Evolutionary conservation across 2,329 filamentous ascomycete genomes (phyloP).

Genomic region (Pseudonectria foliicola): DNA sequence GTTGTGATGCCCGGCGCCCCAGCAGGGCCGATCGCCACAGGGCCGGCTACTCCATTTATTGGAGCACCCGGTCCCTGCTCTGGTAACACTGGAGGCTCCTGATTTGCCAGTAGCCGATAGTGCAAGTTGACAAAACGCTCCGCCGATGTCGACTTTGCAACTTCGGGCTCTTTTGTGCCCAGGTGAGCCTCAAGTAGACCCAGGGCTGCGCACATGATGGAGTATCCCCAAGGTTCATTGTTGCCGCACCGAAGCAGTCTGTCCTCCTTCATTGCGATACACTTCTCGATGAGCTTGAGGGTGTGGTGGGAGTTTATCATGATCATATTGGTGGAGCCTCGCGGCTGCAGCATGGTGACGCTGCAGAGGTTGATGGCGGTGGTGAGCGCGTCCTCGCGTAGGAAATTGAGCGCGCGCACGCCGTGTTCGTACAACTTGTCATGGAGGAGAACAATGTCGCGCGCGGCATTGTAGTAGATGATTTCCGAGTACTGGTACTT

Average conservation of each 20-base stretch:
- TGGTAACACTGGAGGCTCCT: slow-evolving; percentile 37
- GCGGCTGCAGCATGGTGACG: slow-evolving; percentile 53
- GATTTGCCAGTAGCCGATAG: slow-evolving; percentile 48
- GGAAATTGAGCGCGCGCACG: slow-evolving; percentile 51
- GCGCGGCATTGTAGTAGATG: slow-evolving; percentile 55
- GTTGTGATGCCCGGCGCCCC: slow-evolving; percentile 24
- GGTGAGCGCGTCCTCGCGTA: slow-evolving; percentile 53
- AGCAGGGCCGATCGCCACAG: slow-evolving; percentile 6
- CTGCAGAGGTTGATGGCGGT: slow-evolving; percentile 55
- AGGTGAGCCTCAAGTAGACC: slow-evolving; percentile 54
- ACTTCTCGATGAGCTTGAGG: slow-evolving; percentile 54
- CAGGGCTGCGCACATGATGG: slow-evolving; percentile 54
- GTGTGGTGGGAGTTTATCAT: slow-evolving; percentile 56
- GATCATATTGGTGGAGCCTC: slow-evolving; percentile 53
- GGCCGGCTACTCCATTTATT: slow-evolving; percentile 14
- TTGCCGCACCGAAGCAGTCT: slow-evolving; percentile 54
- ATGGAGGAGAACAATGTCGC: slow-evolving; percentile 55
- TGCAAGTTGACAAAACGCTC: slow-evolving; percentile 54
- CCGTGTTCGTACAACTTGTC: slow-evolving; percentile 54
- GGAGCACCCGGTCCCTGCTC: slow-evolving; percentile 19
- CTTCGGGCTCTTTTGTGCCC: slow-evolving; percentile 48
- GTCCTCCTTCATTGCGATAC: slow-evolving; percentile 54
- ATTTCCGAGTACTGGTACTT: slow-evolving; percentile 58
- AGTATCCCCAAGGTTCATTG: slow-evolving; percentile 58
- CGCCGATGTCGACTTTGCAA: slow-evolving; percentile 51